These are phyloP conservation scores for Coleophoma eucalyptorum DNA, from an alignment of 2,329 filamentous ascomycete genomes.

Conservation along the genomic window DNA sequence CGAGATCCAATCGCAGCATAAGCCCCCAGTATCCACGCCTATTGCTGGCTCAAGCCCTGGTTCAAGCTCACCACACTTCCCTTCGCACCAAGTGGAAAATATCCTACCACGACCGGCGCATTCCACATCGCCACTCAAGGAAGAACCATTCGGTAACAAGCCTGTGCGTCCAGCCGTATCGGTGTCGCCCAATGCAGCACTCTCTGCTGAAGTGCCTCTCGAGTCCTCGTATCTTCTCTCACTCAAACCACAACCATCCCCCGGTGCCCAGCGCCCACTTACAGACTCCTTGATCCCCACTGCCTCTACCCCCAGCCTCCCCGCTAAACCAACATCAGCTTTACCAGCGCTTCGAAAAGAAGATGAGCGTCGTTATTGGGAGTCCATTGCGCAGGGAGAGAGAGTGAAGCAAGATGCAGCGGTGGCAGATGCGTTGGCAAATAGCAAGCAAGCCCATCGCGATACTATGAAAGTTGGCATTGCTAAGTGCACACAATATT, in stretches of 20 bases:
- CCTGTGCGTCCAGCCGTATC: conserved; percentile 17
- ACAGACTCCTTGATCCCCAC: neutral
- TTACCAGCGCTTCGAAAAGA: conserved; percentile 16
- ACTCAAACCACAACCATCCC: conserved; percentile 2
- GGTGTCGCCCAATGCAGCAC: conserved; percentile 14
- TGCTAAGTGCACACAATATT: neutral
- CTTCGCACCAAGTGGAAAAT: conserved; percentile 13
- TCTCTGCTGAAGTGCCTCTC: conserved; percentile 16
- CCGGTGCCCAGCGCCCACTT: too few relatives aligned
- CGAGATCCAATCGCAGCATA: neutral
- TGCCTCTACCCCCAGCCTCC: neutral
- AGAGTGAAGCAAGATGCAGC: neutral
- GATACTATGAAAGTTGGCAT: neutral
- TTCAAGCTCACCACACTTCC: conserved; percentile 18
- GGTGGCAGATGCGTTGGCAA: neutral
- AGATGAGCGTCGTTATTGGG: conserved; percentile 19
- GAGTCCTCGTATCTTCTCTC: conserved; percentile 17
- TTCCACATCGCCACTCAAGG: neutral
- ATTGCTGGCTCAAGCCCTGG: conserved; percentile 10
- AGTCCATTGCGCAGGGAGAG: neutral
- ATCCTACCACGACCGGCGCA: conserved; percentile 1
- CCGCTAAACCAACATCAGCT: conserved; percentile 19
- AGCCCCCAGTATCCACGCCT: neutral
- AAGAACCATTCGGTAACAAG: conserved; percentile 18
- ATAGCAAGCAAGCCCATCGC: neutral